phyloP scores from a whole-genome alignment of 2,329 filamentous ascomycete genomes.

The Trichoderma oligosporum region DNA sequence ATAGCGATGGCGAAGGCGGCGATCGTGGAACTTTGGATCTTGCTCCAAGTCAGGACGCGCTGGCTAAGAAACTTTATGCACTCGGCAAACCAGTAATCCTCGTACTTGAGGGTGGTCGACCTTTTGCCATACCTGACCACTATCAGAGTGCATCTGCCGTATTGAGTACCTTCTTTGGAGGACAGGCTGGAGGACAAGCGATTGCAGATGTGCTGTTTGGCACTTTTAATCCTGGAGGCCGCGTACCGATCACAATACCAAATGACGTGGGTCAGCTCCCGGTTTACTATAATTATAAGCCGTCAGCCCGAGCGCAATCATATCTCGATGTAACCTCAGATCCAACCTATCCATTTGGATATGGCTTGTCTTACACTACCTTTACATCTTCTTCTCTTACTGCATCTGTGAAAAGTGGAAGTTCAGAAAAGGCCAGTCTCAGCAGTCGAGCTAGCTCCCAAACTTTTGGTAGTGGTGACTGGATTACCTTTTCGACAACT shows the following conservation, averaged over 20 bases:
- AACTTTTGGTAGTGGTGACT: constrained; percentile 10
- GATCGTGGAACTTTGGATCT: constrained; percentile 4
- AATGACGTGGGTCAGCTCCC: constrained; percentile 9
- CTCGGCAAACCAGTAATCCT: constrained; percentile 13
- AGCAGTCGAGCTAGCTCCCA: neutral
- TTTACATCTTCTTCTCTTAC: constrained; percentile 4
- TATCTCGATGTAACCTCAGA: constrained; percentile 16
- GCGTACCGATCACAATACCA: constrained; percentile 8
- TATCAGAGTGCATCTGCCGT: constrained; percentile 6
- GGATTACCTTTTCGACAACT: neutral
- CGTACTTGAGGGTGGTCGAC: constrained; percentile 14
- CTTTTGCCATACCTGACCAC: constrained; percentile 16
- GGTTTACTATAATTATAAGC: constrained; percentile 18
- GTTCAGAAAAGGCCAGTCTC: neutral
- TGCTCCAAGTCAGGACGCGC: constrained; percentile 13
- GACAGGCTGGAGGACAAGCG: constrained; percentile 14
- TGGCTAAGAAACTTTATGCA: constrained; percentile 8
- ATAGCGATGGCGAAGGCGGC: constrained; percentile 10
- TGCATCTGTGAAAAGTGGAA: neutral
- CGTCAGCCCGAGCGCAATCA: neutral
- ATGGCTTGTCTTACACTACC: constrained; percentile 16
- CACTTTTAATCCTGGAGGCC: constrained; percentile 10
- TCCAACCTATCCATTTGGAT: constrained; percentile 14
- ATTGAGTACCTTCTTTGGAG: constrained; percentile 9
- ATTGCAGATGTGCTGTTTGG: constrained; percentile 17